A percentile compares a stretch with the other conserved stretches of the same genome.
phyloP scores from a whole-genome alignment of 148 eudicot species.

The Vaccinium macrocarpon region DNA sequence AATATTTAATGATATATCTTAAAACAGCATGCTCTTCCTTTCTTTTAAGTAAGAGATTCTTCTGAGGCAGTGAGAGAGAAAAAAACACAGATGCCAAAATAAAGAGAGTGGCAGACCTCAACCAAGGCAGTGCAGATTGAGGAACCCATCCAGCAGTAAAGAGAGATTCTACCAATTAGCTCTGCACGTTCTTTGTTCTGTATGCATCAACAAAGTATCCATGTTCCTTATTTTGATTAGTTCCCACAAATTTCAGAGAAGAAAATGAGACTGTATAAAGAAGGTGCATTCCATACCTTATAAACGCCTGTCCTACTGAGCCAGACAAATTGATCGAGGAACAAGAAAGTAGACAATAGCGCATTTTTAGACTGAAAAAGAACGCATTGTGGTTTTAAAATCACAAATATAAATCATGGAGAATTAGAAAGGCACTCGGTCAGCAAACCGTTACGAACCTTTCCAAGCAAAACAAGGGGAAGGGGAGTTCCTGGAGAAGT shows the following conservation, averaged over 20 bases:
- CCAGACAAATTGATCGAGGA: constrained; percentile 98
- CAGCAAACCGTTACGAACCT: constrained; percentile 45
- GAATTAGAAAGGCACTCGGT: background rate
- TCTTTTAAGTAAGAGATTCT: background rate
- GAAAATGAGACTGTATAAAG: constrained; percentile 11
- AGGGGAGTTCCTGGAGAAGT: constrained; percentile 83
- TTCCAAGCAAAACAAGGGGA: constrained; percentile 79
- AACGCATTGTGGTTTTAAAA: constrained; percentile 17
- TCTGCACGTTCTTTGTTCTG: constrained; percentile 82
- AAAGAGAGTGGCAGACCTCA: constrained; percentile 52
- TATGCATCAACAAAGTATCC: constrained; percentile 15
- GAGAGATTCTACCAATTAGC: constrained; percentile 75
- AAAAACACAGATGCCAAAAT: background rate
- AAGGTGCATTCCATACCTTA: constrained; percentile 48
- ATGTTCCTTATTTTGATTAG: background rate
- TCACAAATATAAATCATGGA: background rate
- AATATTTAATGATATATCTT: background rate
- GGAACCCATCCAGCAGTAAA: constrained; percentile 96
- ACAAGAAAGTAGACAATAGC: constrained; percentile 86
- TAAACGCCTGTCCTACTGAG: constrained; percentile 92
- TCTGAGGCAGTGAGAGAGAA: background rate
- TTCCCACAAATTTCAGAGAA: background rate
- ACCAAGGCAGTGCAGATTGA: constrained; percentile 75
- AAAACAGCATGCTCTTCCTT: background rate
- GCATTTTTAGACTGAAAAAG: constrained; percentile 86